Conservation (phyloP, 768 basidiomycete genomes). For the Rhodotorula paludigena region DNA sequence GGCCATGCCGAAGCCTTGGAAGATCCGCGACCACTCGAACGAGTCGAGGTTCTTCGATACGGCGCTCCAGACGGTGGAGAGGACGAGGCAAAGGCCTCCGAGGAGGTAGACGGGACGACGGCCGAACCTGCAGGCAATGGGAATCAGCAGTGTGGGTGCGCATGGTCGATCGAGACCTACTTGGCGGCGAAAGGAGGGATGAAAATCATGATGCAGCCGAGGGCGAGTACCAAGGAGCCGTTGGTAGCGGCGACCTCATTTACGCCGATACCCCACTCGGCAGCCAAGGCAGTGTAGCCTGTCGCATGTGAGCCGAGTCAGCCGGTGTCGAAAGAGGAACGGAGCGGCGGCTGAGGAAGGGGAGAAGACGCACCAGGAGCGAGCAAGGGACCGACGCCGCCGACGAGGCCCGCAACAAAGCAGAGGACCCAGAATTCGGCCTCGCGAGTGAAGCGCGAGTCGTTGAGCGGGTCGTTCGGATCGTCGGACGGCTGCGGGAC, state of each 20-base stretch:
- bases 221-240: conserved; percentile 28
- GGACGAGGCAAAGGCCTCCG: conserved; percentile 2
- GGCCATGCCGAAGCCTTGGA: conserved; percentile 50
- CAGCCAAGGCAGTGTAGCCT: conserved; percentile 50
- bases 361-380: conserved; percentile 39
- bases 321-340: conserved; percentile 10
- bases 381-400: conserved; percentile 33
- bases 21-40: conserved; percentile 51
- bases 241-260: conserved; percentile 53
- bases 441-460: conserved; percentile 11
- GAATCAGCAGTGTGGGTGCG: no score
- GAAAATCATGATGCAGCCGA: conserved; percentile 17
- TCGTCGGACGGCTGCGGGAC: conserved; percentile 48
- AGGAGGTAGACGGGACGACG: conserved; percentile 39
- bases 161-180: no score
- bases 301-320: background rate
- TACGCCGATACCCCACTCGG: conserved; percentile 51
- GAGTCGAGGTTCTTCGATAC: conserved; percentile 50
- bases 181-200: conserved; percentile 50
- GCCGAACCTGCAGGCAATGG: no score
- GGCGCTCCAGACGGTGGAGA: conserved; percentile 53
- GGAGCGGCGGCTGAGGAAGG: background rate
- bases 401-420: conserved; percentile 15
- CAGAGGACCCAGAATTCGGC: conserved; percentile 46
- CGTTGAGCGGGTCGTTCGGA: conserved; percentile 33